Conservation (phyloP, 495 filamentous ascomycete species). For the Parathielavia appendiculata region DNA sequence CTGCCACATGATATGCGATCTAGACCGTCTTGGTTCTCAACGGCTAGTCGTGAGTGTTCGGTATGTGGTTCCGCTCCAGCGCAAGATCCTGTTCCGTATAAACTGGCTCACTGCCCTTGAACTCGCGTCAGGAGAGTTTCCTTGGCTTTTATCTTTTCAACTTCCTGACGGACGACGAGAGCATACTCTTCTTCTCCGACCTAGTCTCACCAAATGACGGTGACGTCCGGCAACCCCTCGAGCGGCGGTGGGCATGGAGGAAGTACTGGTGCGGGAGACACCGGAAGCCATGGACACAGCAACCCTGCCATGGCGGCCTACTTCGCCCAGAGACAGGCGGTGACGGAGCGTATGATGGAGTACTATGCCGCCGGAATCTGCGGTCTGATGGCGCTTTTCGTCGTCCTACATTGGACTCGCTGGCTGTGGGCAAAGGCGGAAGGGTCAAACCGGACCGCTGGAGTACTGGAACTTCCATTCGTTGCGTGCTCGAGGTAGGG, state of each 20-base stretch:
- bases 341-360: constrained; percentile 34
- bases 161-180: background rate
- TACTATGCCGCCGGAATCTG: constrained; percentile 44
- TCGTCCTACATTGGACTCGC: constrained; percentile 45
- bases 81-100: constrained; percentile 12
- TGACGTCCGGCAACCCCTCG: constrained; percentile 6
- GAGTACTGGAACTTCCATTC: constrained; percentile 25
- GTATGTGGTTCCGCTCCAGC: background rate
- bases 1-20: constrained; percentile 10
- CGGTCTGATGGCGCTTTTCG: constrained; percentile 47
- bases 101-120: constrained; percentile 4
- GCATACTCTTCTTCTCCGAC: background rate
- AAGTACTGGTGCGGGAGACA: background rate
- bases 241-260: constrained; percentile 12
- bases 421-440: constrained; percentile 28
- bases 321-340: constrained; percentile 28
- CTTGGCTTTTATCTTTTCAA: background rate
- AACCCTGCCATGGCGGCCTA: constrained; percentile 20
- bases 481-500: constrained; percentile 26
- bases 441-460: constrained; percentile 16
- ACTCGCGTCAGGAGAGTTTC: background rate
- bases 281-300: constrained; percentile 18
- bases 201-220: constrained; percentile 13
- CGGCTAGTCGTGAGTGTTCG: no score
- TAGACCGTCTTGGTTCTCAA: constrained; percentile 20